Evolutionary conservation across 2,329 filamentous ascomycete genomes (phyloP), one percentile per base, ranked within the genome.

Genomic region (Penicillium sp.): DNA sequence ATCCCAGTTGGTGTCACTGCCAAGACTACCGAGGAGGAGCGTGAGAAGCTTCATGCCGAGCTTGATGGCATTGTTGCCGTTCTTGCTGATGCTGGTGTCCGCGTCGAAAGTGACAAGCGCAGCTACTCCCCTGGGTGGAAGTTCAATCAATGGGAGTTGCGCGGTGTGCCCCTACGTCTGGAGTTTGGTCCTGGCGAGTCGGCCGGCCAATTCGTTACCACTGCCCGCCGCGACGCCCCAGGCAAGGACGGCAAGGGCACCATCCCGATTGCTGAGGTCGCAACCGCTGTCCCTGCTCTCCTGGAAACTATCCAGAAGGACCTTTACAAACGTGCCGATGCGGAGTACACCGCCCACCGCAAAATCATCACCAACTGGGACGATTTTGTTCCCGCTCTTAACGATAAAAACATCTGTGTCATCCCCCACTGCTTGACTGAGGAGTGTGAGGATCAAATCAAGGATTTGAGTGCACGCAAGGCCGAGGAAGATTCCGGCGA

Each of bases 61-160:
- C 77, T 94, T 39, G 79, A 88, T 34, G 78, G 79, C 33, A 78
- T 98, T 46, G 78, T 80, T 34, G 69, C 75, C 21, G 77, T 80
- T 8, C 77, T 98, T 35, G 81, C 80, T 60, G 82, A 80, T 45
- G 84, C 78, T 14, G 84, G 83, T 40, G 74, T 98, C 26, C 86
- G 93, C 43, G 79, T 81, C 43, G 85, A 94, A 51, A 80, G 83
- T 36, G 93, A 98, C 63, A 78, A 81, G 63, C 84, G 94, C 44
- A 91, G 86, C 52, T 95, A 97, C 67, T 81, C 89, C 45, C 90
- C 93, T 26, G 89, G 88, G 51, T 97, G 86, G 83, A 98, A 98
- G 71, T 98, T 98, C 76, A 94, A 94, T 71, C 90, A 98, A 28
- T 96, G 89, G 88, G 94, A 98, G 68, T 78, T 97, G 57, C 94